These are phyloP conservation scores for Elsinoe necatrix DNA, from an alignment of 2,329 filamentous ascomycete species.

Conservation along the genomic window DNA sequence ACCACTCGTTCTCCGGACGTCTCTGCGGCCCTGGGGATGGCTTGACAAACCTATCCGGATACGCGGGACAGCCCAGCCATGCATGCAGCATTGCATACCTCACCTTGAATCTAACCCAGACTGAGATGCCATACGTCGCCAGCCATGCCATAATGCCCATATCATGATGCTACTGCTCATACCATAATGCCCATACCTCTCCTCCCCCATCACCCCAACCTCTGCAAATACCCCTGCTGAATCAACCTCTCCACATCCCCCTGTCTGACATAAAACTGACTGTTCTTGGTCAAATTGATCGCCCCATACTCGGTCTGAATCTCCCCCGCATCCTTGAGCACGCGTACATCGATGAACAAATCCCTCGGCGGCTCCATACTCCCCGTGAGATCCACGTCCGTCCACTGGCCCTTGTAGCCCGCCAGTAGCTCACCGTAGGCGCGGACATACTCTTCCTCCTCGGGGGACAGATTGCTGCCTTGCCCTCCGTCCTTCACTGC, in stretches of 20 bases:
- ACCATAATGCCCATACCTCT: not conserved
- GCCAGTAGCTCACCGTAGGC: constrained; percentile 86
- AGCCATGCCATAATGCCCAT: not conserved
- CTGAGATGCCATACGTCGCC: not conserved
- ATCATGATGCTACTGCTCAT: not conserved
- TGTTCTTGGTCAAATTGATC: constrained; percentile 95
- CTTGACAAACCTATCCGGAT: not conserved
- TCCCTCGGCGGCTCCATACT: constrained; percentile 90
- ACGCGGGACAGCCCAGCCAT: not conserved
- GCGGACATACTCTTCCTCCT: constrained; percentile 92
- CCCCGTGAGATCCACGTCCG: constrained; percentile 90
- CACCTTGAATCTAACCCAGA: not conserved
- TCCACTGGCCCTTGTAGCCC: constrained; percentile 98
- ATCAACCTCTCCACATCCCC: constrained; percentile 93
- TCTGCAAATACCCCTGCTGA: constrained; percentile 87
- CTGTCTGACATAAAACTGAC: constrained; percentile 92
- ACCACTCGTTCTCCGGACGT: not conserved
- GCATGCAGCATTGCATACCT: not conserved
- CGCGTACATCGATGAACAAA: constrained; percentile 91
- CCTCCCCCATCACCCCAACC: constrained; percentile 57
- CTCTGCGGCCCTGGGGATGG: not conserved
- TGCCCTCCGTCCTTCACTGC: constrained; percentile 46
- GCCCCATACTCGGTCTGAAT: constrained; percentile 99
- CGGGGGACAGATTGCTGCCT: constrained; percentile 72
- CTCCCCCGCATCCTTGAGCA: constrained; percentile 93